These are phyloP conservation scores for Scenedesmus sp. DNA, from an alignment of 163 green algal genomes.

Conservation along the genomic window DNA sequence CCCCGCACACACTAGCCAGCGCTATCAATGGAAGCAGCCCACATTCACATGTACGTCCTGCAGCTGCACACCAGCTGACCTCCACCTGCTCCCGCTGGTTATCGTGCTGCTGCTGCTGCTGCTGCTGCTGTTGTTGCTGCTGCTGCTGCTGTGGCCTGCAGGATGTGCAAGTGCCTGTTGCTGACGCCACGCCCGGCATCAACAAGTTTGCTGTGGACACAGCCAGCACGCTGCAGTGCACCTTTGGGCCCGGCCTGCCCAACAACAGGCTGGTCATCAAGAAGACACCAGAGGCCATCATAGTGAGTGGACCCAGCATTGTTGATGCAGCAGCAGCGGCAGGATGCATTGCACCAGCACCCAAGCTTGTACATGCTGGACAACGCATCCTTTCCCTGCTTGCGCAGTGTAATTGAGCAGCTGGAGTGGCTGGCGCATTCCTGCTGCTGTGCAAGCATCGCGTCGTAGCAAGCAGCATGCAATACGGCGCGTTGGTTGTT, in stretches of 20 bases:
- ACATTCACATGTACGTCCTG: not conserved
- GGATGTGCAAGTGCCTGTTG: slow-evolving; percentile 45
- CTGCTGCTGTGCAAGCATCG: too few relatives aligned
- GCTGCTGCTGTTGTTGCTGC: not conserved
- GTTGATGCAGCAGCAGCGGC: not conserved
- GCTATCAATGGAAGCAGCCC: not conserved
- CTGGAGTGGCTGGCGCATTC: too few relatives aligned
- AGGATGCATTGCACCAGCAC: not conserved
- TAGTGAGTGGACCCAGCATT: not conserved
- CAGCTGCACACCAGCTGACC: not conserved
- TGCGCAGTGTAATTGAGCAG: too few relatives aligned
- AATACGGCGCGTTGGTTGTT: not conserved
- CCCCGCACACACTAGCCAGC: too few relatives aligned
- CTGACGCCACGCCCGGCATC: slow-evolving; percentile 37
- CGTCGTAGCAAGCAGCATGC: not conserved
- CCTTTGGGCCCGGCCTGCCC: slow-evolving; percentile 42
- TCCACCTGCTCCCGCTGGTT: not conserved
- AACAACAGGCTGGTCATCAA: slow-evolving; percentile 53
- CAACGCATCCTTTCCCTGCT: too few relatives aligned
- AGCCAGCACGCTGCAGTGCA: slow-evolving; percentile 50
- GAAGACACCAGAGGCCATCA: slow-evolving; percentile 51
- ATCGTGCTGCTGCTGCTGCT: not conserved
- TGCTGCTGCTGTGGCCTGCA: not conserved
- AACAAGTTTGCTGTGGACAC: slow-evolving; percentile 54
- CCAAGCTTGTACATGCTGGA: not conserved